phyloP scores from a whole-genome alignment of 2,329 filamentous ascomycete genomes.

The Cladosporium sp. region DNA sequence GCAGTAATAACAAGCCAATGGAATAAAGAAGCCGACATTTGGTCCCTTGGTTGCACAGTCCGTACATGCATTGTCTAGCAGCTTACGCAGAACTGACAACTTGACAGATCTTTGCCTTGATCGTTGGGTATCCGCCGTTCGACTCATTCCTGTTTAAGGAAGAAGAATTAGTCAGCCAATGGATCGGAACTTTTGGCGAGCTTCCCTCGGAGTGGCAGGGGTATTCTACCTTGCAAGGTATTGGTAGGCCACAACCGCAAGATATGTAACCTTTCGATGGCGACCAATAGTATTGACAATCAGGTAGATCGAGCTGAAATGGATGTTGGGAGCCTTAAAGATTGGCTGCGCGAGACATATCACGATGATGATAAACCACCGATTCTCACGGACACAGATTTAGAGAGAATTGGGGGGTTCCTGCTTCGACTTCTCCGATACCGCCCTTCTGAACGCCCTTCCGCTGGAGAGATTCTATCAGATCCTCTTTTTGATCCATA shows the following conservation, averaged over 20 bases:
- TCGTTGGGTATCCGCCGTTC: neutral
- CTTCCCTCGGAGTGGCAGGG: neutral
- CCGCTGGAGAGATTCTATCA: neutral
- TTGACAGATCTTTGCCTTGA: slow-evolving; percentile 1
- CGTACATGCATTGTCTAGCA: neutral
- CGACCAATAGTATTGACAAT: neutral
- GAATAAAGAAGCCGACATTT: slow-evolving; percentile 36
- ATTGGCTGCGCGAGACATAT: neutral
- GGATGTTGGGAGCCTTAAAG: neutral
- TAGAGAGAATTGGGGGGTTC: neutral
- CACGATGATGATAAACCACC: neutral
- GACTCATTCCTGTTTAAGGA: neutral
- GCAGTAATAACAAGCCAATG: slow-evolving; percentile 34
- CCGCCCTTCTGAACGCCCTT: neutral
- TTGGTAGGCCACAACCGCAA: neutral
- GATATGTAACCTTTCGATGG: neutral
- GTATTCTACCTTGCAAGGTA: neutral
- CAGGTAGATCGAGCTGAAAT: neutral
- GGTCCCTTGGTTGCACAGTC: slow-evolving; percentile 36
- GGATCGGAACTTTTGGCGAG: neutral
- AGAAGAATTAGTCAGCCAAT: neutral
- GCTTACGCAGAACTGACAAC: neutral
- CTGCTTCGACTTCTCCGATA: neutral
- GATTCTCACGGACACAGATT: neutral
- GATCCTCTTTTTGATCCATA: neutral